Conservation (phyloP, 768 basidiomycete species). For the Pisolithus marmoratus region DNA sequence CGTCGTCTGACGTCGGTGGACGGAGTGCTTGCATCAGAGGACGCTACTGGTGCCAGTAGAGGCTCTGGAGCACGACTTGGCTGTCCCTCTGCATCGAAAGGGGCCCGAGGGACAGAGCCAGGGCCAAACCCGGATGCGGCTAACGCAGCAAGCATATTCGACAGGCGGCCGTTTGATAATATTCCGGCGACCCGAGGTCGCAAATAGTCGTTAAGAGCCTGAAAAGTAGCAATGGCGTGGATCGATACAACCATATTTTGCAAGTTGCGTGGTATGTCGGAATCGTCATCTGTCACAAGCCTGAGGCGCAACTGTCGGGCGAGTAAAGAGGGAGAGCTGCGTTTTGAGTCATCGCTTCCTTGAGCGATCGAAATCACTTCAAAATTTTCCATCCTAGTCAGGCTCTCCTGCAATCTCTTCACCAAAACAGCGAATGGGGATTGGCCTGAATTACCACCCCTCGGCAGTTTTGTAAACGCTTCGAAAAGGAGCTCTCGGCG, state of each 20-base stretch:
- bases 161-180: conserved; percentile 57
- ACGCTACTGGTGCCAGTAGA: conserved; percentile 19
- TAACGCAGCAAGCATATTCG: conserved; percentile 88
- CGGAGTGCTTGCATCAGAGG: conserved; percentile 30
- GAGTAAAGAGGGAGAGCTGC: conserved; percentile 86
- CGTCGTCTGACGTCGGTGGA: conserved; percentile 51
- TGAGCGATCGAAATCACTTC: conserved; percentile 89
- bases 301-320: conserved; percentile 88
- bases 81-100: conserved; percentile 29
- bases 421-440: conserved; percentile 74
- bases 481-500: conserved; percentile 79
- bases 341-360: conserved; percentile 81
- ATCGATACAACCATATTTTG: conserved; percentile 95
- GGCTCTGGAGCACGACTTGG: conserved; percentile 27
- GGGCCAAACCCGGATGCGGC: conserved; percentile 69
- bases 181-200: conserved; percentile 82
- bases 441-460: conserved; percentile 38
- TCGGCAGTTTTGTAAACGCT: conserved; percentile 59
- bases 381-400: conserved; percentile 93
- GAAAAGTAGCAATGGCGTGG: conserved; percentile 97
- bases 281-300: conserved; percentile 82
- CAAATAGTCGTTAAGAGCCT: conserved; percentile 93
- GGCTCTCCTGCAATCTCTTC: conserved; percentile 92
- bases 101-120: conserved; percentile 36
- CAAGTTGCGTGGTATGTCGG: conserved; percentile 79